phyloP scores from a whole-genome alignment of 768 basidiomycete genomes.

The Mrakia gelida region DNA sequence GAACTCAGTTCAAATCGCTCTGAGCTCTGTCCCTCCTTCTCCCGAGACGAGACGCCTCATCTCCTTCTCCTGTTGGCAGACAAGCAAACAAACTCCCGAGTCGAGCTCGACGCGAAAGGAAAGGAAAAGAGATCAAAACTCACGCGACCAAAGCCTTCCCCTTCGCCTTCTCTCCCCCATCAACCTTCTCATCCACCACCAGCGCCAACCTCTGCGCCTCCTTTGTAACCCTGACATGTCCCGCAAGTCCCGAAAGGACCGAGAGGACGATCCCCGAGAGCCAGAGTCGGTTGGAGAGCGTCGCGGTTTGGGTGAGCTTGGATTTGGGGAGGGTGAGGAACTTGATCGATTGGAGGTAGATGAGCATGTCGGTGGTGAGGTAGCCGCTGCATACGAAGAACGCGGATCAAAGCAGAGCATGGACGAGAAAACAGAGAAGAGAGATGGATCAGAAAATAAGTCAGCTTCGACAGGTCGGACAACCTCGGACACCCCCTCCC shows the following conservation, averaged over 20 bases:
- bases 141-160: slow-evolving; percentile 43
- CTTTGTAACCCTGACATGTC: slow-evolving; percentile 37
- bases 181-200: slow-evolving; percentile 2
- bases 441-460: neutral
- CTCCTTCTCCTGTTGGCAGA: neutral
- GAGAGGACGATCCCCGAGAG: slow-evolving; percentile 78
- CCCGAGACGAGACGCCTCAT: no score
- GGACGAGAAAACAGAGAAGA: neutral
- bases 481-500: neutral
- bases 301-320: slow-evolving; percentile 59
- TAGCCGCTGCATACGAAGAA: slow-evolving; percentile 59
- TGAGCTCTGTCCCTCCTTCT: no score
- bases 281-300: slow-evolving; percentile 78
- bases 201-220: slow-evolving; percentile 14
- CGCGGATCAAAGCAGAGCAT: no score
- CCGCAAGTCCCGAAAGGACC: slow-evolving; percentile 50
- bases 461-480: neutral
- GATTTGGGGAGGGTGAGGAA: slow-evolving; percentile 40
- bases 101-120: neutral
- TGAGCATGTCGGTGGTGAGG: slow-evolving; percentile 70
- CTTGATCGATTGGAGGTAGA: slow-evolving; percentile 64
- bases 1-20: neutral
- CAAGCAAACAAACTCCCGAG: neutral
- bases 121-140: neutral
- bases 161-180: slow-evolving; percentile 16